phyloP scores from a whole-genome alignment of 345 rosid species.

The Camelina laxa region DNA sequence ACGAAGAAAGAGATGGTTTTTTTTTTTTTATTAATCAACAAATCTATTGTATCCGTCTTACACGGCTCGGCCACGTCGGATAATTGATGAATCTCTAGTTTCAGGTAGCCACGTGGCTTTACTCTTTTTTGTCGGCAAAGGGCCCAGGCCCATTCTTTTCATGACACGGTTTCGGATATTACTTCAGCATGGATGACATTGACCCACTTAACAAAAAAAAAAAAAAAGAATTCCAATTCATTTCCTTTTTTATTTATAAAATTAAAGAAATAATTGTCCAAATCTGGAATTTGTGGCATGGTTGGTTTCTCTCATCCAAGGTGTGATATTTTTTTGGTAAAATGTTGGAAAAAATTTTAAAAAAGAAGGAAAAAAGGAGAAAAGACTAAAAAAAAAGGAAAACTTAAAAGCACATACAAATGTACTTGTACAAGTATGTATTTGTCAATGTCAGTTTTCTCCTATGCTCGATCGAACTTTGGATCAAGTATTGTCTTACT shows the following conservation, averaged over 20 bases:
- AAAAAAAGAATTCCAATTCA: not conserved
- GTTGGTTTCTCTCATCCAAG: too few relatives aligned
- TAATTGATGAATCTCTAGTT: slow-evolving; percentile 13
- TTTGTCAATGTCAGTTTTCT: not conserved
- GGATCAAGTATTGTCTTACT: not conserved
- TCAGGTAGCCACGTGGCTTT: slow-evolving; percentile 19
- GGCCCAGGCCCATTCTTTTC: slow-evolving; percentile 38
- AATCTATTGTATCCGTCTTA: not conserved
- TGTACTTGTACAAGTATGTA: not conserved
- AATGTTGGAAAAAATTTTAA: too few relatives aligned
- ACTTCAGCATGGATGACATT: slow-evolving; percentile 19
- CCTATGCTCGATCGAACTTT: not conserved
- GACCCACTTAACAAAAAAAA: slow-evolving; percentile 9
- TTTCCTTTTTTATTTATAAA: not conserved
- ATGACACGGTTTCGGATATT: slow-evolving; percentile 2
- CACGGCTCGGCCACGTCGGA: slow-evolving; percentile 43
- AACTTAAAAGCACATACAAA: too few relatives aligned
- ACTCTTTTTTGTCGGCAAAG: slow-evolving; percentile 29
- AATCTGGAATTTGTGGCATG: not conserved
- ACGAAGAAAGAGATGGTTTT: slow-evolving; percentile 30
- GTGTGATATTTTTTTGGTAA: too few relatives aligned
- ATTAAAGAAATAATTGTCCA: not conserved
- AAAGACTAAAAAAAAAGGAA: too few relatives aligned
- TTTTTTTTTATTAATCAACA: too few relatives aligned
- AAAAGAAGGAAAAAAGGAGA: too few relatives aligned